Conservation (phyloP, 768 basidiomycete species). For the Pulveroboletus sp. region DNA sequence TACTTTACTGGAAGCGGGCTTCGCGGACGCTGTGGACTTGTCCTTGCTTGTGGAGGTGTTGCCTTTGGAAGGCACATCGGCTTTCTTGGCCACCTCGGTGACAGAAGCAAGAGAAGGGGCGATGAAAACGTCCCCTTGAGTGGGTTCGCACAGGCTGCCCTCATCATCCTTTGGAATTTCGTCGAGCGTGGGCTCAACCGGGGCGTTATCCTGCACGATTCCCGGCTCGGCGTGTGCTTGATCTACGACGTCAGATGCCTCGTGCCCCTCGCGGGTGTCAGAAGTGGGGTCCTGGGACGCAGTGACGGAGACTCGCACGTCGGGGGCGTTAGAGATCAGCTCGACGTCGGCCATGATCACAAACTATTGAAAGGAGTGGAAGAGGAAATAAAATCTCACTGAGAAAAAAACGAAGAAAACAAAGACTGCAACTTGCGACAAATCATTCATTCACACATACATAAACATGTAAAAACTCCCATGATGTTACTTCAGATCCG, state of each 20-base stretch:
- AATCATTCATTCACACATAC: conserved; percentile 15
- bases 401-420: conserved; percentile 10
- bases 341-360: conserved; percentile 39
- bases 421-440: conserved; percentile 3
- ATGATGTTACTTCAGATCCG: conserved; percentile 33
- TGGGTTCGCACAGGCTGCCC: conserved; percentile 19
- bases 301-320: conserved; percentile 19
- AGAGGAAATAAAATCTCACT: conserved; percentile 9
- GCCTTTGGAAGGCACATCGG: conserved; percentile 23
- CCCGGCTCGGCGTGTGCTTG: conserved; percentile 21
- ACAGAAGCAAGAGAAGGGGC: conserved; percentile 13
- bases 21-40: conserved; percentile 39
- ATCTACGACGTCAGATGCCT: conserved; percentile 35
- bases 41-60: conserved; percentile 24
- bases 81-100: conserved; percentile 26
- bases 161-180: conserved; percentile 13
- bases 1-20: conserved; percentile 42
- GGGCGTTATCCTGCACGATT: conserved; percentile 18
- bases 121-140: conserved; percentile 22
- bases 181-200: conserved; percentile 14
- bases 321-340: conserved; percentile 17
- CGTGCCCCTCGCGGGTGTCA: conserved; percentile 36
- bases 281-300: conserved; percentile 19
- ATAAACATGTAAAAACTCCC: conserved; percentile 17
- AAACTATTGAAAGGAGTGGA: conserved; percentile 12